phyloP scores from a whole-genome alignment of 176 grass and related monocot species.

The Rhipidocladum racemiflorum region DNA sequence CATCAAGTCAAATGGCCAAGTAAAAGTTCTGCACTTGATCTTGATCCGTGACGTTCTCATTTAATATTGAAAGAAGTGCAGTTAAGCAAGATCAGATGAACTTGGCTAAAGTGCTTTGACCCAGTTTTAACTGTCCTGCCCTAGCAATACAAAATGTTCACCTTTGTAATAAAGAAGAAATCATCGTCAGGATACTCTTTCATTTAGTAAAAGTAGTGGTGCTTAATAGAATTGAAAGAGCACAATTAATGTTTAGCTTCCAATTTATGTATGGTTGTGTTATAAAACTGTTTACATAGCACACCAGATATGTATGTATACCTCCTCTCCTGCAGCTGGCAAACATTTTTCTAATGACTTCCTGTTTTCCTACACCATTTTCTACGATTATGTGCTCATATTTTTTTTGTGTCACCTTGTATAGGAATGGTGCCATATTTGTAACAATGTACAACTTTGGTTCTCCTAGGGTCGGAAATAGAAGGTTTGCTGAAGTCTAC shows the following conservation, averaged over 20 bases:
- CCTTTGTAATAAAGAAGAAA: neutral
- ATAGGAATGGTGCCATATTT: conserved; percentile 66
- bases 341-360: neutral
- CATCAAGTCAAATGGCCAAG: conserved; percentile 83
- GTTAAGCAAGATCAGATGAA: conserved; percentile 13
- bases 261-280: neutral
- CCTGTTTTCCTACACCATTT: neutral
- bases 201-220: neutral
- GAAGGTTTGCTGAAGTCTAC: conserved; percentile 87
- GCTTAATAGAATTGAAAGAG: conserved; percentile 1
- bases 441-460: conserved; percentile 97
- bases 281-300: conserved; percentile 6
- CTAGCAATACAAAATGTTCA: neutral
- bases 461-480: conserved; percentile 95
- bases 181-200: neutral
- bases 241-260: neutral
- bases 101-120: neutral
- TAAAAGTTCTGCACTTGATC: conserved; percentile 36
- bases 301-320: conserved; percentile 16
- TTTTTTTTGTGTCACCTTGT: conserved; percentile 11
- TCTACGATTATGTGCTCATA: neutral
- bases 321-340: neutral
- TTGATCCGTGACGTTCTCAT: neutral
- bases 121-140: neutral
- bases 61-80: conserved; percentile 22